These are phyloP conservation scores for Phialophora macrospora DNA, from an alignment of 2,329 filamentous ascomycete genomes.

Conservation along the genomic window DNA sequence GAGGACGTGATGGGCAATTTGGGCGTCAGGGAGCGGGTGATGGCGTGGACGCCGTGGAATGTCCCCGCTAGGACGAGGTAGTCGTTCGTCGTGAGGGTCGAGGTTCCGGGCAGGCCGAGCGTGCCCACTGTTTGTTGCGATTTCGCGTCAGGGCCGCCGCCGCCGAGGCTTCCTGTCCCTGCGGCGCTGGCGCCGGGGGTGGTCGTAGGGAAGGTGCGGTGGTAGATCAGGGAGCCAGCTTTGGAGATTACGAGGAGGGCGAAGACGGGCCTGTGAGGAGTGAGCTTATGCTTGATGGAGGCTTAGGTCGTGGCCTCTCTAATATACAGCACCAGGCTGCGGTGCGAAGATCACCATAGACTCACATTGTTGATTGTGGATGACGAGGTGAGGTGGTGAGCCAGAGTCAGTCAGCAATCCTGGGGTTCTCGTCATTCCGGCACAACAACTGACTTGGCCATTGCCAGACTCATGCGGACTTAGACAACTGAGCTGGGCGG, in stretches of 20 bases:
- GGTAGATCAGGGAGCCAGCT: constrained; percentile 93
- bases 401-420: background rate
- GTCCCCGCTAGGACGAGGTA: constrained; percentile 95
- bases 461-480: background rate
- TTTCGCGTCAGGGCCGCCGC: background rate
- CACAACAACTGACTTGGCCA: background rate
- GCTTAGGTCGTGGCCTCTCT: background rate
- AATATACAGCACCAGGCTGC: background rate
- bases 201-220: constrained; percentile 72
- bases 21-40: constrained; percentile 61
- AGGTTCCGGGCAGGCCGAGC: constrained; percentile 61
- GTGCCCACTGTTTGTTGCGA: constrained; percentile 42
- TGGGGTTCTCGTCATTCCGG: background rate
- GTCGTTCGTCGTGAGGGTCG: constrained; percentile 91
- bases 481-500: background rate
- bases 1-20: constrained; percentile 44
- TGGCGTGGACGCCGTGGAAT: constrained; percentile 83
- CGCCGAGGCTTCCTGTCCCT: constrained; percentile 2
- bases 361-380: background rate
- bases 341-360: background rate
- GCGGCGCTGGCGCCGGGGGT: constrained; percentile 24
- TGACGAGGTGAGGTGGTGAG: background rate
- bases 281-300: background rate
- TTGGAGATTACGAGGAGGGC: constrained; percentile 98
- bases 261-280: constrained; percentile 77